Base-by-base conservation (phyloP, 1,139 yeast genomes). In the Wickerhamiella pararugosa region DNA sequence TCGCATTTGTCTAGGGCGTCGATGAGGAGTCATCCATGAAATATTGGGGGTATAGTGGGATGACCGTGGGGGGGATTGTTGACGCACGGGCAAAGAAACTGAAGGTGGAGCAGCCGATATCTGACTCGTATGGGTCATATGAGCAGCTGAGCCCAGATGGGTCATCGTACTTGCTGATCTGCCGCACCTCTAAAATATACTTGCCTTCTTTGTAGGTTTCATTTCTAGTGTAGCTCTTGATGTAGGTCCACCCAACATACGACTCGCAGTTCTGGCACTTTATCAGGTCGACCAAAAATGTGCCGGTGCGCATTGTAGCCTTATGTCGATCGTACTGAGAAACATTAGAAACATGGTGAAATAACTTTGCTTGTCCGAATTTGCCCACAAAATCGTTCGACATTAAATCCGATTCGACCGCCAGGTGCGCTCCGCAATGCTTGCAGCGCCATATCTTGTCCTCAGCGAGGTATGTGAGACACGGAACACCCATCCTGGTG, bases 171-270 rank as follows among this genome's bases (percentile, higher is more conserved):
- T 15, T 15, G 21, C 21, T 15, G 21, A 15, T 15, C 21, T 30
- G n/a, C n/a, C 32, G n/a, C 11, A 32, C 39, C 61, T 82, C 94
- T 55, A 83, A 74, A 38, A 82, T 87, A 57, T 64, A 82, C 56
- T 78, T 77, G 40, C 86, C 84, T 56, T 77, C 90, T 57, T 84
- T 83, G 58, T 83, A 83, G 47, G 66, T 64, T 59, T 83, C 84
- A 27, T 64, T 56, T 41, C 62, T 60, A 37, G 66, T 64, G 47
- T 65, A 73, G 8, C 90, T 71, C 52, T 69, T 71, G 47, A 78
- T 66, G 58, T 84, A 84, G 50, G 69, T 72, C 95, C 95, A 83
- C 7, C 94, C 95, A 31, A 83, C 61, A 38, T 66, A 66, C 4
- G 61, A 56, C 41, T 63, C 59, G 57, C 94, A 83, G 53, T 76